phyloP scores from a whole-genome alignment of 257 asterid genomes.

The Agastache rugosa region DNA sequence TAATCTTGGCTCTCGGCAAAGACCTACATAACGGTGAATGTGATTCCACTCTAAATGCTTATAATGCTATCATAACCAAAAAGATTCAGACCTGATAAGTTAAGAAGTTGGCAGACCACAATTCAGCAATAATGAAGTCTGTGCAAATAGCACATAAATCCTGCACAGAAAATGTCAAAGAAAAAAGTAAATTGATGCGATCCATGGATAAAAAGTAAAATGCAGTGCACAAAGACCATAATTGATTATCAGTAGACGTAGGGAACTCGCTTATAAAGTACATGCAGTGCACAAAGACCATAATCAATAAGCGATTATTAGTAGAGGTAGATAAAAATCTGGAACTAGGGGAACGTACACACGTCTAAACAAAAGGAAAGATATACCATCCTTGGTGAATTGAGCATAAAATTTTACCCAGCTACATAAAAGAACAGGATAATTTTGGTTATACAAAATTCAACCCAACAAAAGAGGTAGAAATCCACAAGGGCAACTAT shows the following conservation, averaged over 20 bases:
- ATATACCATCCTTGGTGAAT: neutral
- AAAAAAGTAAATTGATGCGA: neutral
- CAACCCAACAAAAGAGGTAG: conserved; percentile 24
- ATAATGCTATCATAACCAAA: conserved; percentile 25
- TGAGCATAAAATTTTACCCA: conserved; percentile 16
- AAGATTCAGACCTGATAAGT: conserved; percentile 78
- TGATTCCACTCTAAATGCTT: conserved; percentile 31
- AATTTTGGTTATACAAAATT: conserved; percentile 17
- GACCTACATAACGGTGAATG: conserved; percentile 54
- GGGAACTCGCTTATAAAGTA: neutral
- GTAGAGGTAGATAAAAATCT: neutral
- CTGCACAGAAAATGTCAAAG: conserved; percentile 58
- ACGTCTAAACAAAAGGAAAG: conserved; percentile 4
- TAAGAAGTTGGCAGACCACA: conserved; percentile 95
- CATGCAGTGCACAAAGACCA: conserved; percentile 27
- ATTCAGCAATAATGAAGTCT: conserved; percentile 87
- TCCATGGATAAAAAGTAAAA: conserved; percentile 17
- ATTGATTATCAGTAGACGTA: conserved; percentile 22
- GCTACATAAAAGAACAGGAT: neutral
- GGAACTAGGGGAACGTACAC: neutral
- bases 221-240: conserved; percentile 27
- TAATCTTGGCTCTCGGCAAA: conserved; percentile 99
- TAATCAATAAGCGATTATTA: conserved; percentile 5
- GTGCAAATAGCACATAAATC: conserved; percentile 95
- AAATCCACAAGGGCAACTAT: neutral